phyloP scores from a whole-genome alignment of 768 basidiomycete species.

The Phlegmacium glaucopus region DNA sequence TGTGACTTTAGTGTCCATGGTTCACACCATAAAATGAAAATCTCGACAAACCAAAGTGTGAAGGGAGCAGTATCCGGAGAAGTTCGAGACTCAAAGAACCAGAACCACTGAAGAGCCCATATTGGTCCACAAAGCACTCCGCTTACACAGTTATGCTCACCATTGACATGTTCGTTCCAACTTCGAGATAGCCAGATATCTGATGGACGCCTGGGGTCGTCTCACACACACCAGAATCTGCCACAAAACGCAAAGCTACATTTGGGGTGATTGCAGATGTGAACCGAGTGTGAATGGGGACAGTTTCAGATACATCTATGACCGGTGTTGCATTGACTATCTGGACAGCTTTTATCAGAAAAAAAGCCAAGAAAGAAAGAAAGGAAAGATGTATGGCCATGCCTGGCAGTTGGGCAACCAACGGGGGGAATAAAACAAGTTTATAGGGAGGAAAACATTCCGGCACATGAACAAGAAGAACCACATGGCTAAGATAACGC shows the following conservation, averaged over 20 bases:
- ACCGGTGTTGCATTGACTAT: slow-evolving; percentile 9
- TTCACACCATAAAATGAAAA: background rate
- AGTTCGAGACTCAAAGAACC: slow-evolving; percentile 67
- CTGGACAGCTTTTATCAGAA: too few species aligned
- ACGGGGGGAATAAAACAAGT: too few species aligned
- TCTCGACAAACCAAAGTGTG: slow-evolving; percentile 49
- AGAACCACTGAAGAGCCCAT: slow-evolving; percentile 60
- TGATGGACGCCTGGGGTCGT: slow-evolving; percentile 59
- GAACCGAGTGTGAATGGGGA: slow-evolving; percentile 12
- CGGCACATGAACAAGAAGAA: too few species aligned
- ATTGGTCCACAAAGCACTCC: background rate
- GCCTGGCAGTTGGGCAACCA: too few species aligned
- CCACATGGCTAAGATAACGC: too few species aligned
- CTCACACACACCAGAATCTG: slow-evolving; percentile 62
- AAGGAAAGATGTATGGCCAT: too few species aligned
- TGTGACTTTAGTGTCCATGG: slow-evolving; percentile 2
- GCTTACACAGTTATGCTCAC: slow-evolving; percentile 24
- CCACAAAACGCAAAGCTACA: slow-evolving; percentile 43
- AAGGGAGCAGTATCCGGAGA: slow-evolving; percentile 61
- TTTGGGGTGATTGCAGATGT: slow-evolving; percentile 18
- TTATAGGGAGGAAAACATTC: too few species aligned
- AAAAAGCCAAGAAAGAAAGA: too few species aligned
- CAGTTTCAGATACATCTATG: background rate
- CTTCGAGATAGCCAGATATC: slow-evolving; percentile 59
- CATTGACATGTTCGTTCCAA: slow-evolving; percentile 58